phyloP scores from a whole-genome alignment of 352 stramenopile genomes.

The Thalassiosira exigua region DNA sequence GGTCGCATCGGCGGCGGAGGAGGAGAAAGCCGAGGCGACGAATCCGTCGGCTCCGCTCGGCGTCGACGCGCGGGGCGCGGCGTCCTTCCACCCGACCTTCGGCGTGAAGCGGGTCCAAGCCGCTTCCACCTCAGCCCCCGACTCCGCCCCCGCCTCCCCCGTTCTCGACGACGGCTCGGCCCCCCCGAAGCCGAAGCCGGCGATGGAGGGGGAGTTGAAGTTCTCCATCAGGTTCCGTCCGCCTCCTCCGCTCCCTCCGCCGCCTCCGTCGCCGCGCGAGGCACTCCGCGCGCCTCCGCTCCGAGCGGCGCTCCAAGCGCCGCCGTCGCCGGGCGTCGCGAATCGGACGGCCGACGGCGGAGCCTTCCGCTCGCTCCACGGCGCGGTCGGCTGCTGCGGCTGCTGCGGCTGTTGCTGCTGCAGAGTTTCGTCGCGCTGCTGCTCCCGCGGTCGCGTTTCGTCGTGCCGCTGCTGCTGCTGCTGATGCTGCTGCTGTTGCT shows the following conservation, averaged over 20 bases:
- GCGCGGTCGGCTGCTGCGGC: too few species aligned
- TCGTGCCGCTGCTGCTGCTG: too few species aligned
- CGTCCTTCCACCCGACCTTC: slow-evolving; percentile 3
- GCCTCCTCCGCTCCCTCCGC: not conserved
- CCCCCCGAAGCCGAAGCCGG: not conserved
- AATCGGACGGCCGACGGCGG: too few species aligned
- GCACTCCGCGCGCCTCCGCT: not conserved
- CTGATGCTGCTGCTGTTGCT: too few species aligned
- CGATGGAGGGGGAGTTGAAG: slow-evolving; percentile 33
- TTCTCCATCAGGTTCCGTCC: slow-evolving; percentile 31
- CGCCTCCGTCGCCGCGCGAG: not conserved
- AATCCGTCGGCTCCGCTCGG: too few species aligned
- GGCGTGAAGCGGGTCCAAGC: slow-evolving; percentile 2
- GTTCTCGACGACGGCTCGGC: not conserved
- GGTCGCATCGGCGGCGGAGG: not conserved
- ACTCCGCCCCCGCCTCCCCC: not conserved
- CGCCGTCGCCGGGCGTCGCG: too few species aligned
- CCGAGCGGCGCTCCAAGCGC: not conserved
- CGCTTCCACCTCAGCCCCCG: too few species aligned
- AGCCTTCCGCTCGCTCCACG: too few species aligned
- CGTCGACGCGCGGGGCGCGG: not conserved
- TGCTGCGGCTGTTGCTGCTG: too few species aligned
- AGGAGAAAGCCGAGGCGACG: not conserved
- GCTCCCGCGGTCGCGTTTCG: too few species aligned
- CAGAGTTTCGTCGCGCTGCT: too few species aligned